Percentiles rank a stretch among this genome's conserved stretches.
These are phyloP conservation scores for Firmiana major DNA, from an alignment of 345 rosid genomes.

Conservation along the genomic window DNA sequence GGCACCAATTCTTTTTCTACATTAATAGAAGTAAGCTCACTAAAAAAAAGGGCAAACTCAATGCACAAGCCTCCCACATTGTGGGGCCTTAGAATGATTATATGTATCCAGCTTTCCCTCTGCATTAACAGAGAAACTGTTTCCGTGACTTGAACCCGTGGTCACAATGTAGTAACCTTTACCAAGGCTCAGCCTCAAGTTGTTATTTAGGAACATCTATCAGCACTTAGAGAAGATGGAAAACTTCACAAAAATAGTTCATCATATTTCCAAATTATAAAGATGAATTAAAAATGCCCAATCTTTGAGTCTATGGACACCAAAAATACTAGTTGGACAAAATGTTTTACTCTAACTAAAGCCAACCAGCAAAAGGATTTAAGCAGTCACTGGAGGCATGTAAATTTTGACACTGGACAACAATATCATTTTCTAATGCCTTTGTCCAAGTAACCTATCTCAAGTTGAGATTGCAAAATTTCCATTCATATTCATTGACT, in stretches of 20 bases:
- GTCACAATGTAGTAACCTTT: no score
- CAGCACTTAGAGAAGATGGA: background rate
- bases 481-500: background rate
- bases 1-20: background rate
- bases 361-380: background rate
- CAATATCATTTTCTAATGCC: background rate
- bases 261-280: background rate
- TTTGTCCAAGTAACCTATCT: background rate
- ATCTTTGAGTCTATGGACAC: background rate
- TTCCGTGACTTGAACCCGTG: no score
- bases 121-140: no score
- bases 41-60: no score
- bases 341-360: background rate
- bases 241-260: background rate
- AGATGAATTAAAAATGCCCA: background rate
- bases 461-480: background rate
- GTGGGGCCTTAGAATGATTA: no score
- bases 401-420: background rate
- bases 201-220: no score
- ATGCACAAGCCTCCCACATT: no score
- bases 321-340: background rate
- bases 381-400: background rate
- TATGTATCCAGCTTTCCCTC: no score
- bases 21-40: background rate
- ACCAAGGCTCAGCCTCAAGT: no score